Percentiles rank a stretch among this genome's conserved stretches.
Evolutionary conservation across 2,329 filamentous ascomycete genomes (phyloP).

Genomic region (Graphilbum fragrans): DNA sequence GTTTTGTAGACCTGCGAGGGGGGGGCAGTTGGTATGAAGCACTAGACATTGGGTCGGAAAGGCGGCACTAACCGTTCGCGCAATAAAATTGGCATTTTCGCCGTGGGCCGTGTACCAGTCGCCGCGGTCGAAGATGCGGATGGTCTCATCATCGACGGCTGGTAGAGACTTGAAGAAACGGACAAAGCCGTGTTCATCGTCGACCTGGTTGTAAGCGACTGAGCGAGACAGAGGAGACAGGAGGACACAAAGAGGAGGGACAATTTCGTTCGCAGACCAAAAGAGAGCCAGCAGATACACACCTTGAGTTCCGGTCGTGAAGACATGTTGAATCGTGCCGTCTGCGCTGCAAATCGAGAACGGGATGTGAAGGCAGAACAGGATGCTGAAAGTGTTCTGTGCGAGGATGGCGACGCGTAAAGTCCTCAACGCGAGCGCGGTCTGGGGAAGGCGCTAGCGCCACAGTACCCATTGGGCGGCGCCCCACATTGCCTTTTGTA

Average conservation of each 20-base stretch:
- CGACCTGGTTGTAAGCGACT: constrained; percentile 48
- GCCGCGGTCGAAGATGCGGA: constrained; percentile 85
- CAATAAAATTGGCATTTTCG: constrained; percentile 73
- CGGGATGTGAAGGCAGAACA: no score
- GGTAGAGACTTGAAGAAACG: constrained; percentile 87
- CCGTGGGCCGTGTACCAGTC: constrained; percentile 96
- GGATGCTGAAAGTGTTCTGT: no score
- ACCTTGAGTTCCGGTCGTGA: constrained; percentile 64
- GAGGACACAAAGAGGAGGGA: neutral
- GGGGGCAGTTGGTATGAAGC: neutral
- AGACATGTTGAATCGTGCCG: constrained; percentile 48
- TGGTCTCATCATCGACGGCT: constrained; percentile 54
- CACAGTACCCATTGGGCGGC: no score
- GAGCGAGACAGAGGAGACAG: neutral
- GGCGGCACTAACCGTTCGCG: constrained; percentile 48
- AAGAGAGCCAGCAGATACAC: constrained; percentile 4
- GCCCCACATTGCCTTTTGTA: no score
- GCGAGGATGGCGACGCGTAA: no score
- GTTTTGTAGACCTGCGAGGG: constrained; percentile 75
- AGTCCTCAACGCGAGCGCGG: no score
- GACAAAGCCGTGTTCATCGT: constrained; percentile 95
- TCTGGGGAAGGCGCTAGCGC: no score
- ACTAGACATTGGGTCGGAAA: neutral
- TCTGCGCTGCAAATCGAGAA: no score
- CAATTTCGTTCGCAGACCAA: no score